Evolutionary conservation across 805 yeast genomes (phyloP).

Genomic region (Candida ovalis): DNA sequence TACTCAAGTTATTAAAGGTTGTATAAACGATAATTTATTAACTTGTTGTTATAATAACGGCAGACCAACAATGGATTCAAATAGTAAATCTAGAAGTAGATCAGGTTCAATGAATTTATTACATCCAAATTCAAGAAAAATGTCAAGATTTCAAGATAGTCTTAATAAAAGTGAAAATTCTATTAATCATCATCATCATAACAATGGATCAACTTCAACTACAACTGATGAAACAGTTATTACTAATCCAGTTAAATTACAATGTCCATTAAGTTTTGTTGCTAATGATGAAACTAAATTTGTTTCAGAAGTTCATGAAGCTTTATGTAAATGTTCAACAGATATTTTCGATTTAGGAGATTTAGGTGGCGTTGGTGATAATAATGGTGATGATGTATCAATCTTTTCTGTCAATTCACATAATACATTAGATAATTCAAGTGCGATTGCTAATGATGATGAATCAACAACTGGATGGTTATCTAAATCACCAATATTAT

Average conservation of each 20-base stretch:
- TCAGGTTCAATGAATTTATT: conserved; percentile 15
- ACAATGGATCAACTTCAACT: neutral
- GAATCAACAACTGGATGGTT: conserved; percentile 16
- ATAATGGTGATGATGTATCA: conserved; percentile 23
- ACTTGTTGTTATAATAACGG: conserved; percentile 48
- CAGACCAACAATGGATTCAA: conserved; percentile 2
- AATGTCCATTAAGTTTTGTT: conserved; percentile 32
- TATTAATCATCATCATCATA: neutral
- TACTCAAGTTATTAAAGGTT: conserved; percentile 55
- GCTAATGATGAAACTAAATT: conserved; percentile 31
- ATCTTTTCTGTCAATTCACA: conserved; percentile 26
- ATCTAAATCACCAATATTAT: conserved; percentile 21
- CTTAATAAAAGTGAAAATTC: conserved; percentile 4
- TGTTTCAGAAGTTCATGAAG: conserved; percentile 23
- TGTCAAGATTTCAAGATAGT: conserved; percentile 21
- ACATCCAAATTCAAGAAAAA: conserved; percentile 10
- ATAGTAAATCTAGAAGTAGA: conserved; percentile 13
- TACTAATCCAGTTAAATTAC: conserved; percentile 35
- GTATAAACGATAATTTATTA: conserved; percentile 58
- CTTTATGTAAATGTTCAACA: conserved; percentile 20
- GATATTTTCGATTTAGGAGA: conserved; percentile 24
- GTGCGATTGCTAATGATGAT: conserved; percentile 1
- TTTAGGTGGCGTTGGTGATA: conserved; percentile 6
- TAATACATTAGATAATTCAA: conserved; percentile 13
- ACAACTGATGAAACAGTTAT: conserved; percentile 26